Base-by-base conservation (phyloP, 1,284 basidiomycete species). In the Leccinum proximum region DNA sequence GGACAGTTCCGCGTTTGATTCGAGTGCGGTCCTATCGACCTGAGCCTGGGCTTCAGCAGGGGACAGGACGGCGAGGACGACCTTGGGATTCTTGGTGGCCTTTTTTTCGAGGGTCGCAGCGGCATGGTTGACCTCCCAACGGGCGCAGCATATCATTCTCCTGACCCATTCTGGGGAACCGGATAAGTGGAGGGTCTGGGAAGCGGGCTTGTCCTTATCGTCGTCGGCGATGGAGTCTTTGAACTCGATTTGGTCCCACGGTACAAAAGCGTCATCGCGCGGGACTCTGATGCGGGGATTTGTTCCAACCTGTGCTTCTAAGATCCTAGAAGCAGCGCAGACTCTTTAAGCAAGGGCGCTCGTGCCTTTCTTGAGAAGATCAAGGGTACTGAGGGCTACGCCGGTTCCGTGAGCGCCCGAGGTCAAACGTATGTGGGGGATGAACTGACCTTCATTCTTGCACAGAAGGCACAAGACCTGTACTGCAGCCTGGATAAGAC, bases 301-400 rank as follows among this genome's bases (percentile, higher is more conserved):
- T 30, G 84, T 82, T 40, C 91, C 91, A 53, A 93, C 91, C 75
- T 92, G 89, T 1, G 88, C 87, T 74, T 94, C 93, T 42, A 94
- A 82, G 63, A 91, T 86, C 35, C 93, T 87, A 16, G 91, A 93
- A 14, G 92, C 92, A 0, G 88, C 85, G 48, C 92, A 87, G 4
- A 94, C 94, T 14, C 90, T 88, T 69, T 91, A 86, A 0, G 94
- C 93, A 22, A 94, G 83, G 0, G 85, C 78, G 40, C 83, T 89
- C 0, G 87, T 87, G 2, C 94, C 94, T 75, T 96, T 97, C 82
- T 97, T 97, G 70, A 97, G 85, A 5, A 96, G 80, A 75, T 97
- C 95, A n/a, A 97, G 85, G 0, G 94, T 97, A 72, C 94, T 94
- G 38, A 97, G 83, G 5, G 91, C 94, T 95, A 72, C 1, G 40